Evolutionary conservation across 1,284 basidiomycete genomes (phyloP).

Genomic region (Ganoderma leucocontextum): DNA sequence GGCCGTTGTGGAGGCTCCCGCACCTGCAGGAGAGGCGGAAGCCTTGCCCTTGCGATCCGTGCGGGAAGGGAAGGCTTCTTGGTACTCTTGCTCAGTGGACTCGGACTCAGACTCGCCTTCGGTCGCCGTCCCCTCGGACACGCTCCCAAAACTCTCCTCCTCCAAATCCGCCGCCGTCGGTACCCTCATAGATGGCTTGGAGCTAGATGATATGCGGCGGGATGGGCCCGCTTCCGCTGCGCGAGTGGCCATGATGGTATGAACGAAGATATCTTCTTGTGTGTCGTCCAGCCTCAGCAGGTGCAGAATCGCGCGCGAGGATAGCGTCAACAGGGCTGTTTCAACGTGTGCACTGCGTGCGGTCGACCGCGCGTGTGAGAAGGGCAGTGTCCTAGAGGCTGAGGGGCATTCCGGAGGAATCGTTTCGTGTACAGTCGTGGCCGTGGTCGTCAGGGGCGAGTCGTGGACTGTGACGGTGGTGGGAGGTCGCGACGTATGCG

Average conservation of each 20-base stretch:
- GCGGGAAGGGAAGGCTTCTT: conserved; percentile 18
- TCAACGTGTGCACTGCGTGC: conserved; percentile 5
- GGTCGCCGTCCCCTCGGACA: conserved; percentile 20
- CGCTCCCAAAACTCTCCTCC: conserved; percentile 27
- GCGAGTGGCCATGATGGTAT: conserved; percentile 21
- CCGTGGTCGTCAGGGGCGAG: conserved; percentile 1
- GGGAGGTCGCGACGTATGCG: neutral
- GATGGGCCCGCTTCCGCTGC: conserved; percentile 33
- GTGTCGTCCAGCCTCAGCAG: conserved; percentile 13
- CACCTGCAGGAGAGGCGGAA: conserved; percentile 4
- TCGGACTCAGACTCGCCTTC: conserved; percentile 27
- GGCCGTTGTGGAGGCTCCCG: neutral
- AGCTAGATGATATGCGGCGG: conserved; percentile 6
- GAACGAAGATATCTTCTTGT: conserved; percentile 1
- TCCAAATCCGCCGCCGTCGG: conserved; percentile 2
- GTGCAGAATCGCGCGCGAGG: conserved; percentile 1
- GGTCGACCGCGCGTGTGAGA: neutral
- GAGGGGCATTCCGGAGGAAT: neutral
- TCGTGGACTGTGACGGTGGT: neutral
- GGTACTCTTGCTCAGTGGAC: conserved; percentile 22
- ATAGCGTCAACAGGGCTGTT: neutral
- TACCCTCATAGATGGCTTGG: neutral
- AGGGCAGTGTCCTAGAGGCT: neutral
- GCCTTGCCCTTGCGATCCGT: conserved; percentile 32
- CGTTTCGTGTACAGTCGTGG: neutral